Evolutionary conservation across 225 moss, liverwort and hornwort genomes (phyloP).

Genomic region (Bryoerythrophyllum caledonicum): DNA sequence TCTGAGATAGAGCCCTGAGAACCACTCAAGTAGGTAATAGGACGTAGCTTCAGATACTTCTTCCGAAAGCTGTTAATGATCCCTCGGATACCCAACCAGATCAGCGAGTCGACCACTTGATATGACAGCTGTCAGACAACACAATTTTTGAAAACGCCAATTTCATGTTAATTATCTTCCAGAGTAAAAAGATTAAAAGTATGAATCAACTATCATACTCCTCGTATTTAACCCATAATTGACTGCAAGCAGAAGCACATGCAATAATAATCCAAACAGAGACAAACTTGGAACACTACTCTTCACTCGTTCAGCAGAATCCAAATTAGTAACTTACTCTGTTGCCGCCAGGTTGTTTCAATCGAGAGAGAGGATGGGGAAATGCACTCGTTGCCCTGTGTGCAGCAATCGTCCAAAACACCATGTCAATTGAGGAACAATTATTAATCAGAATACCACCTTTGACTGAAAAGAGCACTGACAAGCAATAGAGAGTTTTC

Average conservation of each 20-base stretch:
- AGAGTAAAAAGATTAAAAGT: neutral
- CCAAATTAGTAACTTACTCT: constrained; percentile 37
- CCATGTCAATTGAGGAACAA: neutral
- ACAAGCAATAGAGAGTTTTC: constrained; percentile 1
- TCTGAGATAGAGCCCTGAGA: constrained; percentile 65
- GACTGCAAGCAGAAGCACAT: neutral
- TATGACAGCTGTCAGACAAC: constrained; percentile 48
- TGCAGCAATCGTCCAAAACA: neutral
- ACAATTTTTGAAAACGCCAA: neutral
- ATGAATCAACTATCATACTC: neutral
- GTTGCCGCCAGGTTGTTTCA: constrained; percentile 43
- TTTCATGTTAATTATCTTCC: neutral
- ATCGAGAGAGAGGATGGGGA: constrained; percentile 56
- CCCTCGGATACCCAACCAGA: constrained; percentile 65
- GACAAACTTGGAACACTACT: constrained; percentile 3
- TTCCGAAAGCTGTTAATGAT: constrained; percentile 62
- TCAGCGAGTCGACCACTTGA: constrained; percentile 64
- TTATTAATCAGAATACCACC: neutral
- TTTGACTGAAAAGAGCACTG: neutral
- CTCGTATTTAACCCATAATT: neutral
- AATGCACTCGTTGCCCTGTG: constrained; percentile 58
- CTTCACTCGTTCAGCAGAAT: constrained; percentile 6
- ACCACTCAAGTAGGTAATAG: constrained; percentile 62
- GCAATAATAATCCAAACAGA: constrained; percentile 4
- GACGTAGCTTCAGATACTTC: constrained; percentile 50